phyloP scores from a whole-genome alignment of 805 yeast species.

The Candida arabinofermentans region DNA sequence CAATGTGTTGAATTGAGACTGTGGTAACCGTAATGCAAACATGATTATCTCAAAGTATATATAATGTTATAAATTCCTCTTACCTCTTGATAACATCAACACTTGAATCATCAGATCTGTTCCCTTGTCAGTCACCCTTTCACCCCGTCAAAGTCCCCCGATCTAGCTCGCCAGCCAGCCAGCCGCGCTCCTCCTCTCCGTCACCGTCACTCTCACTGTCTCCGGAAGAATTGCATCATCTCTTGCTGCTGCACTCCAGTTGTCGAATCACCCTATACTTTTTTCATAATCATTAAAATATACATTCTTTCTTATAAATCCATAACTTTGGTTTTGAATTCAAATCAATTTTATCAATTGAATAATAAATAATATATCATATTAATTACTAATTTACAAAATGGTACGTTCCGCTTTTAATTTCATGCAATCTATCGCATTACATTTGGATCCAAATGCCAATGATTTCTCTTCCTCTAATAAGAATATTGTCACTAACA shows the following conservation, averaged over 20 bases:
- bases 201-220: not conserved
- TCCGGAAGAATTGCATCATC: not conserved
- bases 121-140: too few species aligned
- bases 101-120: too few species aligned
- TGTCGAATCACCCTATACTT: too few species aligned
- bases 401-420: constrained; percentile 23
- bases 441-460: constrained; percentile 14
- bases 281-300: too few species aligned
- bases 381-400: constrained; percentile 2
- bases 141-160: not conserved
- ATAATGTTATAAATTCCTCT: too few species aligned
- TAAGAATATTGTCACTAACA: constrained; percentile 12
- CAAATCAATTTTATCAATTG: not conserved
- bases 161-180: too few species aligned
- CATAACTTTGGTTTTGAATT: not conserved
- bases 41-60: too few species aligned
- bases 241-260: too few species aligned
- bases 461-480: not conserved
- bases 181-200: constrained; percentile 1
- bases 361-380: not conserved
- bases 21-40: too few species aligned
- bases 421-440: constrained; percentile 16
- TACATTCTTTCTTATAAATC: too few species aligned
- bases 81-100: too few species aligned
- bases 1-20: too few species aligned